Conservation (phyloP, 1,139 yeast species). For the Yamadazyma oceani region DNA sequence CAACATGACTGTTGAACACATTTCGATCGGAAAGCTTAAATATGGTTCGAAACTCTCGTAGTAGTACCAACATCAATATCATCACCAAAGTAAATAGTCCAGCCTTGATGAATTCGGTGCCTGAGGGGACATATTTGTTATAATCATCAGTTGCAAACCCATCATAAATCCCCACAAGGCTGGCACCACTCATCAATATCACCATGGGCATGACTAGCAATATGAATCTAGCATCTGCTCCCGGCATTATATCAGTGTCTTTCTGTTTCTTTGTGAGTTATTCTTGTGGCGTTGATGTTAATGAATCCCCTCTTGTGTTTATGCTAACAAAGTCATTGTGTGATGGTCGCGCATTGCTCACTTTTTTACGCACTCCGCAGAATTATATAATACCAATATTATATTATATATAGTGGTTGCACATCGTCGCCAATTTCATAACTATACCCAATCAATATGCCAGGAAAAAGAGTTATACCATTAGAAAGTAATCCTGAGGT, state of each 20-base stretch:
- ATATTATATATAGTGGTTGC: too few relatives aligned
- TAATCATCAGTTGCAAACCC: neutral
- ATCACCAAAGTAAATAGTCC: conserved; percentile 11
- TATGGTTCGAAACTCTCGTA: conserved; percentile 11
- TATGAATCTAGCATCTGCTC: conserved; percentile 1
- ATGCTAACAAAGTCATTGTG: too few relatives aligned
- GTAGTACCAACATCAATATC: conserved; percentile 9
- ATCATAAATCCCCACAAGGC: neutral
- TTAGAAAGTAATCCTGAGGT: conserved; percentile 88
- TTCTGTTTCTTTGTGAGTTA: neutral
- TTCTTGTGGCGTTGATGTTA: too few relatives aligned
- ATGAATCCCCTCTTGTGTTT: too few relatives aligned
- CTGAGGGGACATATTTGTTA: conserved; percentile 6
- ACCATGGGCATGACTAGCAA: neutral
- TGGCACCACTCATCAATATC: too few relatives aligned
- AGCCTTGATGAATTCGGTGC: conserved; percentile 11
- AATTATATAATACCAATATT: too few relatives aligned
- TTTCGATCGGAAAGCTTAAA: conserved; percentile 12
- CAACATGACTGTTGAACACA: conserved; percentile 12
- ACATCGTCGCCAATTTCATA: too few relatives aligned
- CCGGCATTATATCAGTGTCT: neutral
- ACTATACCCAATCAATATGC: too few relatives aligned
- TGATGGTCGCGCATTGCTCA: too few relatives aligned
- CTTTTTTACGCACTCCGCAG: too few relatives aligned
- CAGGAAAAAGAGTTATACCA: conserved; percentile 58